Conservation (phyloP, 352 stramenopile species). For the Plasmopara muralis region DNA sequence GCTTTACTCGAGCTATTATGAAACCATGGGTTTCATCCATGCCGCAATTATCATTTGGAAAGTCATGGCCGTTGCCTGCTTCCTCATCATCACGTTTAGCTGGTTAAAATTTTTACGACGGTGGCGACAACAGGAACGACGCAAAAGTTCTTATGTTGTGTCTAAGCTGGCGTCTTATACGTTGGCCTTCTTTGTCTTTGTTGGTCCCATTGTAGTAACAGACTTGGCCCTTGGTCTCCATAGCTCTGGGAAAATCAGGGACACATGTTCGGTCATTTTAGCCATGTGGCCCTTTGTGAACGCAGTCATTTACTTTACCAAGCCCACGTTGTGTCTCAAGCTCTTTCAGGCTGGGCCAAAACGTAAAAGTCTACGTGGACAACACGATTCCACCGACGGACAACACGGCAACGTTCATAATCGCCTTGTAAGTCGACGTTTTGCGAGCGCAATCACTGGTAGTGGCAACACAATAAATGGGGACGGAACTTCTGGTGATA, state of each 20-base stretch:
- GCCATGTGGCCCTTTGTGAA: slow-evolving; percentile 79
- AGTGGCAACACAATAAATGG: slow-evolving; percentile 17
- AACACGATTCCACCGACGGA: slow-evolving; percentile 24
- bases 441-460: slow-evolving; percentile 21
- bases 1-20: slow-evolving; percentile 61
- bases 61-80: slow-evolving; percentile 44
- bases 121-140: slow-evolving; percentile 38
- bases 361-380: slow-evolving; percentile 9
- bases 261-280: slow-evolving; percentile 43
- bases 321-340: slow-evolving; percentile 48
- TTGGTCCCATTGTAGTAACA: slow-evolving; percentile 60
- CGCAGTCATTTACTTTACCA: slow-evolving; percentile 67
- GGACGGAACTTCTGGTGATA: slow-evolving; percentile 17
- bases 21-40: slow-evolving; percentile 31
- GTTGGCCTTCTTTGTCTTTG: slow-evolving; percentile 66
- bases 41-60: slow-evolving; percentile 74
- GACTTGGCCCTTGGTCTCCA: slow-evolving; percentile 50
- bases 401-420: slow-evolving; percentile 19
- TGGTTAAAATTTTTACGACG: slow-evolving; percentile 55
- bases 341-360: slow-evolving; percentile 38
- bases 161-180: slow-evolving; percentile 77
- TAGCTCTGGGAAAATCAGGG: slow-evolving; percentile 27
- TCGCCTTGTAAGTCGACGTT: slow-evolving; percentile 21
- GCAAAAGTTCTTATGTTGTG: slow-evolving; percentile 56
- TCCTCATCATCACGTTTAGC: slow-evolving; percentile 48